Evolutionary conservation across 2,329 filamentous ascomycete species (phyloP), one percentile per base, ranked within the genome.

Genomic region (Neonectria coccinea): DNA sequence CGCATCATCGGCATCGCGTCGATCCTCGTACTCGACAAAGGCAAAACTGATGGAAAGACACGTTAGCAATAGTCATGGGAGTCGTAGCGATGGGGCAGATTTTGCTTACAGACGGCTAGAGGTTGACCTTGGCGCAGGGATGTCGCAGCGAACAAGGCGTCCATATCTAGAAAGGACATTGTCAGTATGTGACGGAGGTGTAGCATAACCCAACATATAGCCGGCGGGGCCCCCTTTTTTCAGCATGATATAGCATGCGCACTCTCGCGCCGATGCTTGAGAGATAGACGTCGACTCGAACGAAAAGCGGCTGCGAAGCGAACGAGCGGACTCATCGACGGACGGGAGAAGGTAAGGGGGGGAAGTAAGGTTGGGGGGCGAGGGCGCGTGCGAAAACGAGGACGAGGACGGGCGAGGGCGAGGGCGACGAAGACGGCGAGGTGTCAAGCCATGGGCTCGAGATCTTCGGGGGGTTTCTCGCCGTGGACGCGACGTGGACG

Each of bases 1-100:
- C 52, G 96, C 96, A 83, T 99, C 96, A 80, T 99, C 96, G 69
- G 96, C 94, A 85, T 99, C 96, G 74, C 96, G 94, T 75, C 95
- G 93, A 80, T 94, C 97, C 85, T 99, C 96, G 81, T 99, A 99
- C 83, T 99, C 96, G 70, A 99, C 96, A 80, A 99, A 99, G 41
- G 96, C 96, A 80, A 99, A 99, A 73, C 96, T 90, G 27, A 44
- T 27, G 25, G 11, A n/a, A n/a, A 33, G 22, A 14, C 7, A 55
- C 42, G 64, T 74, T 8, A 74, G 70, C 27, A 31, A 33, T 22
- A 27, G 27, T 18, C 7, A 45, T 27, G 1, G 39, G 16, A 8
- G 7, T 29, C 9, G 29, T 31, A 39, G 11, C 29, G 8, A 27
- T 11, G 7, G 9, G 7, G 16, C 25, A 11, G 14, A 7, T 33